A percentile compares a stretch with the other conserved stretches of the same genome.
These are phyloP conservation scores for Hypoxylon sp. DNA, from an alignment of 2,329 filamentous ascomycete genomes.

Conservation along the genomic window DNA sequence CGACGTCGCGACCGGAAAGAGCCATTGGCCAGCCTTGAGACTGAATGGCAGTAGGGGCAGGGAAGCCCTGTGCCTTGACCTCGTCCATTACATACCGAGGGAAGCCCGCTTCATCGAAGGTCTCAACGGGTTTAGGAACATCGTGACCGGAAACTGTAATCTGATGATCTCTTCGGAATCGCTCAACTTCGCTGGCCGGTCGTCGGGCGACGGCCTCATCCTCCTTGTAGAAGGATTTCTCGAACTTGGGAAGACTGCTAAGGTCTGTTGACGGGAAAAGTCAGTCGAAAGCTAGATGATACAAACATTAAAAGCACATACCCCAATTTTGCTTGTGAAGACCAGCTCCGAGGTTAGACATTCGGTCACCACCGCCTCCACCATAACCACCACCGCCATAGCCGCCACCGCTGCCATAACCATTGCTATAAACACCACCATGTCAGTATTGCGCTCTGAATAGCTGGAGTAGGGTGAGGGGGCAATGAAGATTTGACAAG, in stretches of 20 bases:
- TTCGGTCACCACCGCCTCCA: constrained; percentile 84
- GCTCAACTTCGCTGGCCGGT: constrained; percentile 83
- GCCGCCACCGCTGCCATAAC: constrained; percentile 63
- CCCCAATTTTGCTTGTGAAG: constrained; percentile 92
- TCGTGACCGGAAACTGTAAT: constrained; percentile 86
- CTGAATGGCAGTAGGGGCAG: constrained; percentile 94
- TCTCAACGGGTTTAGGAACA: constrained; percentile 94
- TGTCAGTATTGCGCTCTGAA: constrained; percentile 60
- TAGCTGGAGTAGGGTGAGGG: constrained; percentile 40
- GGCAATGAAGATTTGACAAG: constrained; percentile 2
- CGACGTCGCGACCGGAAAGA: constrained; percentile 95
- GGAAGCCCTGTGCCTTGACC: constrained; percentile 98
- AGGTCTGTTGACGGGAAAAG: constrained; percentile 72
- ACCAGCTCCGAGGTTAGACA: constrained; percentile 90
- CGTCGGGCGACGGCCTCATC: constrained; percentile 82
- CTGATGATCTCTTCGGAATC: constrained; percentile 86
- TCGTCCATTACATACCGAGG: constrained; percentile 97
- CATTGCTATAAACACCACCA: constrained; percentile 62
- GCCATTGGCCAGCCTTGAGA: constrained; percentile 99
- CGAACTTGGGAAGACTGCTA: constrained; percentile 88
- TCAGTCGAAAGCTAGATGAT: constrained; percentile 40
- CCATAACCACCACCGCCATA: constrained; percentile 64
- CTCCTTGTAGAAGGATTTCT: constrained; percentile 99
- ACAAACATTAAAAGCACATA: constrained; percentile 62
- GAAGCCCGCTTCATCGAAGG: constrained; percentile 97